phyloP scores from a whole-genome alignment of 257 asterid species.

The Orobanche coerulescens region DNA sequence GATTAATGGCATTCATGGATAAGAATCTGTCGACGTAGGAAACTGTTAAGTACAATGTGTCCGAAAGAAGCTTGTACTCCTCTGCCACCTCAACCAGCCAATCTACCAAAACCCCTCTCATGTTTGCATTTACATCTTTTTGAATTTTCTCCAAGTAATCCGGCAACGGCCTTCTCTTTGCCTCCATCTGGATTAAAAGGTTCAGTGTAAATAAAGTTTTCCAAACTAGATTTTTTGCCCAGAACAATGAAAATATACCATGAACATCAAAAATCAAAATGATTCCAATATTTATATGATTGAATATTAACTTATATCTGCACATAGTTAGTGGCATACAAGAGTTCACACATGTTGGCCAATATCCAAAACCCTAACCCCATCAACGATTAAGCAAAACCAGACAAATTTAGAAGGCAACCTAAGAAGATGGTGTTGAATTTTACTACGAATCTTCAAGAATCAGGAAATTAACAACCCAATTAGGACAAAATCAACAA shows the following conservation, averaged over 20 bases:
- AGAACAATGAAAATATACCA: background rate
- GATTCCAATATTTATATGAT: no score
- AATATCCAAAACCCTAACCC: background rate
- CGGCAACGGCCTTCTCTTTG: slow-evolving; percentile 59
- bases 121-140: slow-evolving; percentile 65
- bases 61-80: slow-evolving; percentile 77
- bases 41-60: slow-evolving; percentile 60
- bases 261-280: background rate
- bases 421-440: no score
- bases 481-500: background rate
- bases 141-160: slow-evolving; percentile 68
- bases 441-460: background rate
- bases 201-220: background rate
- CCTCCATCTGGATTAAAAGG: slow-evolving; percentile 43
- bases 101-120: slow-evolving; percentile 85
- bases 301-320: background rate
- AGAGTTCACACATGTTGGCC: no score
- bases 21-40: slow-evolving; percentile 63
- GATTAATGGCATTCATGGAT: slow-evolving; percentile 34
- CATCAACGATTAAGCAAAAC: background rate
- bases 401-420: background rate
- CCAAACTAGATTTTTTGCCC: background rate
- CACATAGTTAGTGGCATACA: background rate
- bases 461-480: background rate
- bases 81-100: slow-evolving; percentile 94